Evolutionary conservation across 23 red algal genomes (phyloP).

Genomic region (Gracilariopsis chorda): DNA sequence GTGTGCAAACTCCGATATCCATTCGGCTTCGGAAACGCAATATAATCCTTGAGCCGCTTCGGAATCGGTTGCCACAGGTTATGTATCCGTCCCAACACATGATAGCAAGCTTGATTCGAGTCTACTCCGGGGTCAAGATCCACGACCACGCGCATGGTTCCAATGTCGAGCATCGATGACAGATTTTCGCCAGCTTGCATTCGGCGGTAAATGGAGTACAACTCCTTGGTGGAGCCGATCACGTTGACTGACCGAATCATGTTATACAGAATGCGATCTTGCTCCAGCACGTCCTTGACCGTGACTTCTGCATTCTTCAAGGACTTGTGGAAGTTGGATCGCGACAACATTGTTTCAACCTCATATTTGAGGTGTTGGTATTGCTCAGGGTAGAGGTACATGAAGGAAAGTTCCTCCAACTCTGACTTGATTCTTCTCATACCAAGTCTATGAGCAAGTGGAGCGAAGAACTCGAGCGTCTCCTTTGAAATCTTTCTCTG

Average conservation of each 20-base stretch:
- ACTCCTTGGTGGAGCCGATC: slow-evolving; percentile 63
- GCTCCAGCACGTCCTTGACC: slow-evolving; percentile 70
- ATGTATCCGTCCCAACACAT: slow-evolving; percentile 90
- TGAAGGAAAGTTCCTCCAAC: slow-evolving; percentile 91
- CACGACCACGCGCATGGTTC: slow-evolving; percentile 76
- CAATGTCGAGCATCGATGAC: slow-evolving; percentile 84
- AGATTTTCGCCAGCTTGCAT: slow-evolving; percentile 73
- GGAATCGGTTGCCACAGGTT: slow-evolving; percentile 91
- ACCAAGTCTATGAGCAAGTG: slow-evolving; percentile 92
- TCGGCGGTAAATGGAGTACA: slow-evolving; percentile 90
- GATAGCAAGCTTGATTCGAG: slow-evolving; percentile 88
- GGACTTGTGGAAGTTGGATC: slow-evolving; percentile 37
- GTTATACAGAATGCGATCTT: slow-evolving; percentile 77
- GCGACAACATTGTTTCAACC: slow-evolving; percentile 48
- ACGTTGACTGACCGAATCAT: slow-evolving; percentile 76
- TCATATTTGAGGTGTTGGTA: slow-evolving; percentile 66
- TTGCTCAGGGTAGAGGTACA: slow-evolving; percentile 83
- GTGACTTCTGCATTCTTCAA: slow-evolving; percentile 54
- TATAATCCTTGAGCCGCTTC: slow-evolving; percentile 96
- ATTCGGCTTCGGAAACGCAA: slow-evolving; percentile 99
- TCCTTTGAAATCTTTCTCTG: slow-evolving; percentile 92
- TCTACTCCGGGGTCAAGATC: slow-evolving; percentile 69
- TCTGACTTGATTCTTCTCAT: slow-evolving; percentile 85
- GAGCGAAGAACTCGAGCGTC: slow-evolving; percentile 98
- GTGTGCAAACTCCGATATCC: slow-evolving; percentile 98